Evolutionary conservation across 768 basidiomycete genomes (phyloP), one percentile per base, ranked within the genome.

Genomic region (Phaeotremella fagi): DNA sequence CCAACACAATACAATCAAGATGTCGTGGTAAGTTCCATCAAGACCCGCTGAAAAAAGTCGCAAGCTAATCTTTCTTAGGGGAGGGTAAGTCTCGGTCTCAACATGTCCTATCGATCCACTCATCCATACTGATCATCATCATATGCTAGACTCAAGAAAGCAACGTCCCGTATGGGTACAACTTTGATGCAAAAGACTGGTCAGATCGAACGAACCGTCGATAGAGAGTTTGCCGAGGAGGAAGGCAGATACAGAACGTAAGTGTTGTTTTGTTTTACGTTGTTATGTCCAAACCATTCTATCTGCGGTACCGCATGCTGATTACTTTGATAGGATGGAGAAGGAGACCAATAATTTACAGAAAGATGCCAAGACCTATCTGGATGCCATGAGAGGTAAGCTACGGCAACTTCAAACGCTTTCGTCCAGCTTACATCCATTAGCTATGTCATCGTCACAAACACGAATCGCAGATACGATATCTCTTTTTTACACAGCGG

Each of bases 181-280:
- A 91, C 88, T 62, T 85, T 98, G 65, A 81, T 94, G 73, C 92
- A 97, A 80, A 97, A 97, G 83, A 94, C 92, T 1, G 94, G 94
- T 51, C 92, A 97, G 76, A 90, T 98, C 55, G 94, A 98, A 72
- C 81, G 91, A 25, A 98, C 94, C 0, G 82, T 95, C 23, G 94
- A 98, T 75, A 79, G 88, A 45, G 91, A 98, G 68, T 98, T 95
- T 67, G 80, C 85, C 14, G 86, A 91, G 53, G 92, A 95, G 75
- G 90, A 95, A 73, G 82, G 84, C 44, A 88, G 91, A 71, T 97
- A 84, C 79, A 83, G 84, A 78, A 82, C 82, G 92, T 95, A 73
- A 73, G 89, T 68, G 2, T 3, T 31, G 11, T 23, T 24, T 29
- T 11, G 9, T 46, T 27, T 18, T 14, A 26, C 20, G 26, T 11